Base-by-base conservation (phyloP, 1,284 basidiomycete species). In the Schizophyllum amplum region DNA sequence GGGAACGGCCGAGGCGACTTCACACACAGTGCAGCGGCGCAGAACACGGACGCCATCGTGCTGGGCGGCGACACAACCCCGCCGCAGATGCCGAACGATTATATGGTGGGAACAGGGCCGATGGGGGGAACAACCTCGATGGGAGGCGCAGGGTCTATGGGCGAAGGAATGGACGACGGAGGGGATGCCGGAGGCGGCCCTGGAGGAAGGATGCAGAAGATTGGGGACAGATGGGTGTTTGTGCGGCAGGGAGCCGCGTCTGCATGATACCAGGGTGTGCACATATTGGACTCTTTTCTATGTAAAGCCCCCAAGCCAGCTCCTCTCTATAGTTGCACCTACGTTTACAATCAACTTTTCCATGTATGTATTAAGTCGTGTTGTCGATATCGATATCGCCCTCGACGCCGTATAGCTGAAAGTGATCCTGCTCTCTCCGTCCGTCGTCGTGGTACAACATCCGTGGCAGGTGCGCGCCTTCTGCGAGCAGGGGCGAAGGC, bases 201-300 rank as follows among this genome's bases (percentile, higher is more conserved):
- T 26, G 72, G 73, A 15, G 84, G 84, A 27, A 72, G 76, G 58
- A 90, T 90, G 87, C 81, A 83, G 70, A 80, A 75, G 64, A 73
- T 88, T 20, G 86, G 82, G 42, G 87, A 84, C 67, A 81, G 78
- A 64, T 88, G 86, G 87, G 71, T 85, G 59, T 89, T 86, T 70
- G 80, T 85, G 62, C 79, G 74, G 60, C 74, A 74, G 26, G 17
- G 9, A 47, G 42, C n/a, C n/a, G n/a, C 5, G 47, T 9, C 24
- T 25, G 23, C 20, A 24, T 21, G 51, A 24, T 52, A 52, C n/a
- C 24, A 17, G 23, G n/a, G n/a, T n/a, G n/a, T n/a, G n/a, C 48
- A 27, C 5, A 24, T 52, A 52, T 52, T 27, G 25, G 22, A 6
- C 13, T 13, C n/a, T 27, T 78, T 74, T 56, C 76, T 74, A 59